Conservation (phyloP, 2,329 filamentous ascomycete species). For the Pyrenophora teres region DNA sequence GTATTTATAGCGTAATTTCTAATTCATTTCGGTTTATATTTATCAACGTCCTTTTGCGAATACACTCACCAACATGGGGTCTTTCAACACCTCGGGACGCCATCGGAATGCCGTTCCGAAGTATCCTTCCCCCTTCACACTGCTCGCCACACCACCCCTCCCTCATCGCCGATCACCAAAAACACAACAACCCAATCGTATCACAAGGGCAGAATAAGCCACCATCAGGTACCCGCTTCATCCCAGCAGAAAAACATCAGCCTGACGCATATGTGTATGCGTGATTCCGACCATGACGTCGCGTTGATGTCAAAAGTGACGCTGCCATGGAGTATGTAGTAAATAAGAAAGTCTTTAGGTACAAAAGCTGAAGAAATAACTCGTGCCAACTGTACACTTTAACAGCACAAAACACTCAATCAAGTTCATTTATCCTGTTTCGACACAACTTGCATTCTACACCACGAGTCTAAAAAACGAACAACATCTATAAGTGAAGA, state of each 20-base stretch:
- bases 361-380: background rate
- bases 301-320: conserved; percentile 22
- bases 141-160: background rate
- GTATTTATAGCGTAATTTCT: no score
- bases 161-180: conserved; percentile 4
- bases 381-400: background rate
- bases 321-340: background rate
- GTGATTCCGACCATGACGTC: conserved; percentile 16
- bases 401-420: background rate
- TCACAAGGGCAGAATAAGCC: background rate
- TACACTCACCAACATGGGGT: no score
- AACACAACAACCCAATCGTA: background rate
- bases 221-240: conserved; percentile 8
- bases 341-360: background rate
- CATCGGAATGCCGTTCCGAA: conserved; percentile 1
- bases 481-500: conserved; percentile 56
- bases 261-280: background rate
- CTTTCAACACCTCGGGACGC: background rate
- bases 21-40: no score
- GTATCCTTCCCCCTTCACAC: background rate
- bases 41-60: no score
- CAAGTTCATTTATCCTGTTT: background rate
- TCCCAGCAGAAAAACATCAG: background rate
- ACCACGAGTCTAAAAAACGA: conserved; percentile 44
- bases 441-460: background rate